phyloP scores from a whole-genome alignment of 2,329 filamentous ascomycete species.

The Dendrostoma leiphaemia region DNA sequence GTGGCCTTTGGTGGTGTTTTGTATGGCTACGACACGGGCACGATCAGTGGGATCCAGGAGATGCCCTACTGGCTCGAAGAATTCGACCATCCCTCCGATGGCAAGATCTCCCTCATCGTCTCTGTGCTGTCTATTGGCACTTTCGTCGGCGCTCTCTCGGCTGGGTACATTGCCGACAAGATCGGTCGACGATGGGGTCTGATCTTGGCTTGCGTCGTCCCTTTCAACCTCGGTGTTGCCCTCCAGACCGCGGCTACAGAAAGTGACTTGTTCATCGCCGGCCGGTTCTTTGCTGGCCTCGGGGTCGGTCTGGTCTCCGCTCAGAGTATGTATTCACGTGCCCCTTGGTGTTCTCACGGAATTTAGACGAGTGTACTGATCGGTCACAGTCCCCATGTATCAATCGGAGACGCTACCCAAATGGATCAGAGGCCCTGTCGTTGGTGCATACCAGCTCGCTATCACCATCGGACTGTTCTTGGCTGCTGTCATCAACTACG shows the following conservation, averaged over 20 bases:
- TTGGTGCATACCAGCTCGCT: slow-evolving; percentile 75
- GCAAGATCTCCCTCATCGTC: slow-evolving; percentile 54
- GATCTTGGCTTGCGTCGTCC: slow-evolving; percentile 56
- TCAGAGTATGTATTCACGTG: too few relatives aligned
- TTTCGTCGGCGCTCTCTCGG: slow-evolving; percentile 64
- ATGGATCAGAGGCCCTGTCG: slow-evolving; percentile 69
- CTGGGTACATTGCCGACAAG: slow-evolving; percentile 64
- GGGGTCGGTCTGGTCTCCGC: slow-evolving; percentile 69
- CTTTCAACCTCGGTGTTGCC: slow-evolving; percentile 58
- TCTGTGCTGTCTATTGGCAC: slow-evolving; percentile 64
- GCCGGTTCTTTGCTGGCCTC: slow-evolving; percentile 62
- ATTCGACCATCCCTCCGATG: too few relatives aligned
- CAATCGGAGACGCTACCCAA: too few relatives aligned
- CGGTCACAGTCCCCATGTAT: slow-evolving; percentile 45
- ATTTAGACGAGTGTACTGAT: too few relatives aligned
- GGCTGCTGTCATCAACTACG: slow-evolving; percentile 67
- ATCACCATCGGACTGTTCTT: slow-evolving; percentile 72
- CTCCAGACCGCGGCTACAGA: slow-evolving; percentile 56
- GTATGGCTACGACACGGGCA: slow-evolving; percentile 59
- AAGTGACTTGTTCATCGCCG: slow-evolving; percentile 56
- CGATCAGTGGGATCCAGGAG: too few relatives aligned
- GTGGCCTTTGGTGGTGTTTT: slow-evolving; percentile 60
- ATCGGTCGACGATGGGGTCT: slow-evolving; percentile 61
- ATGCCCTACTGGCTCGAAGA: too few relatives aligned
- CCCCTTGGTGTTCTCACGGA: too few relatives aligned